phyloP scores from a whole-genome alignment of 306 rosid genomes.

The Hippophae rhamnoides region DNA sequence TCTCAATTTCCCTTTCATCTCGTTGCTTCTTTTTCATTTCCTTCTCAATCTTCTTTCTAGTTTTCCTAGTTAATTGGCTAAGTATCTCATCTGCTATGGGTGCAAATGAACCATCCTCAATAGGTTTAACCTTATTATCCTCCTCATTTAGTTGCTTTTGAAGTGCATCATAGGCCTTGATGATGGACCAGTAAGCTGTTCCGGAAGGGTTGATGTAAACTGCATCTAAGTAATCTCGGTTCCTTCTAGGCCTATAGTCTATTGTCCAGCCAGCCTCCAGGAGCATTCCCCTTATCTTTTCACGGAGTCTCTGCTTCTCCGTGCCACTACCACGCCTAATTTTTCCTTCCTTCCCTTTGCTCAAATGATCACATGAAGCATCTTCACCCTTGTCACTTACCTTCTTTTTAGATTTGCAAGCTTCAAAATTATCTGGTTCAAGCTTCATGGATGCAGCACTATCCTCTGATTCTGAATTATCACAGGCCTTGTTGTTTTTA shows the following conservation, averaged over 20 bases:
- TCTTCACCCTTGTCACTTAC: slow-evolving; percentile 38
- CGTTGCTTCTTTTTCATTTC: slow-evolving; percentile 63
- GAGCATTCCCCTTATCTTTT: slow-evolving; percentile 80
- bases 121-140: slow-evolving; percentile 38
- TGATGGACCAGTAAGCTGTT: slow-evolving; percentile 97
- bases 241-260: slow-evolving; percentile 90
- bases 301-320: slow-evolving; percentile 89
- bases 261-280: slow-evolving; percentile 80
- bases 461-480: slow-evolving; percentile 54
- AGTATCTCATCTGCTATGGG: slow-evolving; percentile 79
- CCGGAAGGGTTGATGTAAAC: slow-evolving; percentile 82
- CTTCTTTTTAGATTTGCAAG: slow-evolving; percentile 39
- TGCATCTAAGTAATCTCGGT: slow-evolving; percentile 94
- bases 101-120: slow-evolving; percentile 42
- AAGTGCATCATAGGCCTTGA: slow-evolving; percentile 92
- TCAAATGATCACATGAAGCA: slow-evolving; percentile 40
- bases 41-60: slow-evolving; percentile 83
- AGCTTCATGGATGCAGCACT: slow-evolving; percentile 55
- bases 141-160: slow-evolving; percentile 74
- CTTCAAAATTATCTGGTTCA: slow-evolving; percentile 36
- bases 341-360: slow-evolving; percentile 54
- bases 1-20: slow-evolving; percentile 40
- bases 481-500: slow-evolving; percentile 40
- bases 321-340: slow-evolving; percentile 84
- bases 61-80: slow-evolving; percentile 87